Percentiles rank a stretch among this genome's conserved stretches.
These are phyloP conservation scores for Heterobasidion occidentale DNA, from an alignment of 1,284 basidiomycete genomes.

Conservation along the genomic window DNA sequence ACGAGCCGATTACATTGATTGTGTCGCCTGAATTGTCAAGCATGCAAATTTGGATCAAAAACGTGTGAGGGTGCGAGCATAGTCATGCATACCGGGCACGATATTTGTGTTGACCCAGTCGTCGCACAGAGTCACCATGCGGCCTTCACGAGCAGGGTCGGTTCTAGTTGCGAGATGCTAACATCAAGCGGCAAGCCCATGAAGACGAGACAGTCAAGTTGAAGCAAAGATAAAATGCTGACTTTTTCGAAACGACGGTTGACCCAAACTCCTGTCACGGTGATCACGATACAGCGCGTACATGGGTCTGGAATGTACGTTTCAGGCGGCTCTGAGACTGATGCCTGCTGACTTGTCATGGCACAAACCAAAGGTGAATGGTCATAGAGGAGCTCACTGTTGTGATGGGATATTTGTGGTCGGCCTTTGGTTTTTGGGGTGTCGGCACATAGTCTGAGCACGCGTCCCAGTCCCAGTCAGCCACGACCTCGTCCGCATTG, in stretches of 20 bases:
- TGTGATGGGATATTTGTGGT: constrained; percentile 8
- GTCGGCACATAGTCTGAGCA: constrained; percentile 29
- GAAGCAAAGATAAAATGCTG: constrained; percentile 1
- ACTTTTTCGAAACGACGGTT: constrained; percentile 31
- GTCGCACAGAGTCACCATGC: constrained; percentile 50
- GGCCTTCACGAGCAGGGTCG: constrained; percentile 28
- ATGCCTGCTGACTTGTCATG: neutral
- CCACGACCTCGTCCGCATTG: neutral
- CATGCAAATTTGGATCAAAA: neutral
- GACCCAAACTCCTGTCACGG: constrained; percentile 25
- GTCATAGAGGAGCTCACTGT: constrained; percentile 2
- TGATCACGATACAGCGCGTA: constrained; percentile 40
- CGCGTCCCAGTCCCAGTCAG: constrained; percentile 41
- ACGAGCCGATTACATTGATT: constrained; percentile 70
- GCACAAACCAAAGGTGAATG: too few relatives aligned
- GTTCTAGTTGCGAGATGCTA: constrained; percentile 29
- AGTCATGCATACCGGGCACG: constrained; percentile 35
- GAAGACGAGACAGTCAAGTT: neutral
- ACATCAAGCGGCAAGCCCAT: constrained; percentile 23
- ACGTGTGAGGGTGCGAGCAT: neutral
- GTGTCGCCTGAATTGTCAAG: constrained; percentile 48
- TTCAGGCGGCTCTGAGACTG: neutral
- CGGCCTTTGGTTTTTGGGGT: constrained; percentile 12
- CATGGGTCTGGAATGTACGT: constrained; percentile 17
- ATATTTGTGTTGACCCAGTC: constrained; percentile 61